A percentile compares a stretch with the other conserved stretches of the same genome.
These are phyloP conservation scores for Exutisphaerella laricina DNA, from an alignment of 2,329 filamentous ascomycete species.

Conservation along the genomic window DNA sequence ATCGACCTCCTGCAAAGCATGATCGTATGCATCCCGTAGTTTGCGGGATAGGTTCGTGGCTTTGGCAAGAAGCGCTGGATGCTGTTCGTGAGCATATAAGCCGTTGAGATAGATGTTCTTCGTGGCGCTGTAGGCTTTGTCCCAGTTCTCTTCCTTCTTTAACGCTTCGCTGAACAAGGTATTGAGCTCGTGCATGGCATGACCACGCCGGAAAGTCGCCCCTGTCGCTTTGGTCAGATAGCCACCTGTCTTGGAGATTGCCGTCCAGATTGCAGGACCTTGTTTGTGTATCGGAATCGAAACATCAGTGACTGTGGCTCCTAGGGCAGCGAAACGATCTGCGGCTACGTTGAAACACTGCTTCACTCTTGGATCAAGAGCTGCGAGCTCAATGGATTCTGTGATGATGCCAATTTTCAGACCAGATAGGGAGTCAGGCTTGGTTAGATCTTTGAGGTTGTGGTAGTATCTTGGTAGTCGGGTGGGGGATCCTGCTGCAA, in stretches of 20 bases:
- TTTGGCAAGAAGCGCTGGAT: constrained; percentile 45
- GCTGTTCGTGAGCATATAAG: constrained; percentile 41
- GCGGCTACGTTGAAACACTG: constrained; percentile 35
- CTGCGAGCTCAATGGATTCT: constrained; percentile 38
- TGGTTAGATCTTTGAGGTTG: constrained; percentile 13
- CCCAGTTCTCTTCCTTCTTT: constrained; percentile 45
- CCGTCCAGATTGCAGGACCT: constrained; percentile 49
- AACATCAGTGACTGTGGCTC: constrained; percentile 41
- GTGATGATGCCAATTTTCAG: constrained; percentile 40
- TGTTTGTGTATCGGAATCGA: constrained; percentile 45
- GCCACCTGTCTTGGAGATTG: constrained; percentile 38
- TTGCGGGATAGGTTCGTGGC: constrained; percentile 42
- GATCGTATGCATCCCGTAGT: constrained; percentile 45
- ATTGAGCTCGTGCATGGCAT: constrained; percentile 50
- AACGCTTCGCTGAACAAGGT: constrained; percentile 41
- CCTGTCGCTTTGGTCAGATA: constrained; percentile 40
- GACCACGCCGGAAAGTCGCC: constrained; percentile 42
- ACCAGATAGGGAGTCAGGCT: constrained; percentile 25
- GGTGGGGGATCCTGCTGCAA: constrained; percentile 30
- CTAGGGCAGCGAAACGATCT: constrained; percentile 35
- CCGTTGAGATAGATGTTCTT: constrained; percentile 53
- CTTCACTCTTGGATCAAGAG: constrained; percentile 36
- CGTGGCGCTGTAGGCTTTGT: constrained; percentile 48
- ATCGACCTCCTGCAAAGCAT: constrained; percentile 38
- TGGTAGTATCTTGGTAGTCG: constrained; percentile 29